Conservation (phyloP, 2,329 filamentous ascomycete genomes). For the Ophiostoma piceae region DNA sequence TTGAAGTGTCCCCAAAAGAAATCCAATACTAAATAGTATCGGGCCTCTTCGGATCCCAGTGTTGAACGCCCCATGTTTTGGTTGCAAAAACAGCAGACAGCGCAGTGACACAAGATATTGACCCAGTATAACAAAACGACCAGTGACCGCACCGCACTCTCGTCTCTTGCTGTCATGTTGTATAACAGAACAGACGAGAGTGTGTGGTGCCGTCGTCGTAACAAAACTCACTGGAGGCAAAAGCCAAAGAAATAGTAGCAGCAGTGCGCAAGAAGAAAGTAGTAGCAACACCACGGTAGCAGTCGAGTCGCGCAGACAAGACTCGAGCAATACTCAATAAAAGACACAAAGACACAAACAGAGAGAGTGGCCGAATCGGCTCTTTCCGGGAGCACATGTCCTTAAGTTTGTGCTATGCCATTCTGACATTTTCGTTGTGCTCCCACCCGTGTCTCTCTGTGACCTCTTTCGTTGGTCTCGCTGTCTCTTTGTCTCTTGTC, state of each 20-base stretch:
- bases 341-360: too few relatives aligned
- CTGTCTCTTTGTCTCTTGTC: not conserved
- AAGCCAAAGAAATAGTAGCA: conserved; percentile 4
- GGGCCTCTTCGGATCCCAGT: conserved; percentile 52
- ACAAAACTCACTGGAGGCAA: not conserved
- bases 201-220: conserved; percentile 33
- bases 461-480: not conserved
- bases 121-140: conserved; percentile 42
- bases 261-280: conserved; percentile 8
- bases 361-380: not conserved
- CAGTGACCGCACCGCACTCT: conserved; percentile 32
- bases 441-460: not conserved
- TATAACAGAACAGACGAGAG: conserved; percentile 50
- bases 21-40: conserved; percentile 41
- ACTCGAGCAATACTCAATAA: not conserved
- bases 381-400: not conserved
- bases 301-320: not conserved
- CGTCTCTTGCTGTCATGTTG: conserved; percentile 60
- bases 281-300: not conserved
- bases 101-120: conserved; percentile 53
- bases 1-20: conserved; percentile 58
- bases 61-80: conserved; percentile 78
- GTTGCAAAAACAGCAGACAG: conserved; percentile 77
- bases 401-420: not conserved
- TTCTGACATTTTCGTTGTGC: not conserved